These are phyloP conservation scores for Plasmopara viticola DNA, from an alignment of 352 stramenopile genomes.

Conservation along the genomic window DNA sequence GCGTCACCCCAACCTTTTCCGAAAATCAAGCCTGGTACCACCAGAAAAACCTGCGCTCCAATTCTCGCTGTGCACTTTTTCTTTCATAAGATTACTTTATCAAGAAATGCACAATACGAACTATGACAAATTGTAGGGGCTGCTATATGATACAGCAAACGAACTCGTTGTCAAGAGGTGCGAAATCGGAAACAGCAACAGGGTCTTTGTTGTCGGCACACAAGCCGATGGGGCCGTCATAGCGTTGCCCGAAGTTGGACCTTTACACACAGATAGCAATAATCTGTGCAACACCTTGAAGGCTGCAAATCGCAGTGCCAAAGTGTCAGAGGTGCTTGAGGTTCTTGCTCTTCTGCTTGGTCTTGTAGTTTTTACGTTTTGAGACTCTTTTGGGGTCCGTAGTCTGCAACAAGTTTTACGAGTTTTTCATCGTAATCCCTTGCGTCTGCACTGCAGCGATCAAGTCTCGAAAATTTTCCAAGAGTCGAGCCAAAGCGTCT, in stretches of 20 bases:
- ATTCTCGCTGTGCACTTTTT: slow-evolving; percentile 59
- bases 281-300: slow-evolving; percentile 64
- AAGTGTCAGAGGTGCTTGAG: slow-evolving; percentile 35
- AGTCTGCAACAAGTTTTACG: slow-evolving; percentile 50
- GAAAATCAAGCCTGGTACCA: too few relatives aligned
- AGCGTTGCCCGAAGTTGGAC: neutral
- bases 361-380: slow-evolving; percentile 9
- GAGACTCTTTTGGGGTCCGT: slow-evolving; percentile 11
- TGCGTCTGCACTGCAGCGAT: slow-evolving; percentile 56
- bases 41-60: too few relatives aligned
- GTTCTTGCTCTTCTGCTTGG: slow-evolving; percentile 37
- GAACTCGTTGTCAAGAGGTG: slow-evolving; percentile 28
- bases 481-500: slow-evolving; percentile 50
- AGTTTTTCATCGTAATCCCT: slow-evolving; percentile 74
- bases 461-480: slow-evolving; percentile 79
- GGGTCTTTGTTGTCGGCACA: slow-evolving; percentile 28
- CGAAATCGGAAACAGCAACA: slow-evolving; percentile 49
- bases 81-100: too few relatives aligned
- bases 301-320: slow-evolving; percentile 51
- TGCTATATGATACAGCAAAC: slow-evolving; percentile 16
- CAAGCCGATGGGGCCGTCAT: slow-evolving; percentile 8
- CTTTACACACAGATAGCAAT: slow-evolving; percentile 40
- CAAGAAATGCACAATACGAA: too few relatives aligned
- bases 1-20: too few relatives aligned
- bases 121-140: too few relatives aligned